Percentiles rank a stretch among this genome's conserved stretches.
These are phyloP conservation scores for Naegleria gruberi DNA, from an alignment of 208 protist genomes.

Conservation along the genomic window DNA sequence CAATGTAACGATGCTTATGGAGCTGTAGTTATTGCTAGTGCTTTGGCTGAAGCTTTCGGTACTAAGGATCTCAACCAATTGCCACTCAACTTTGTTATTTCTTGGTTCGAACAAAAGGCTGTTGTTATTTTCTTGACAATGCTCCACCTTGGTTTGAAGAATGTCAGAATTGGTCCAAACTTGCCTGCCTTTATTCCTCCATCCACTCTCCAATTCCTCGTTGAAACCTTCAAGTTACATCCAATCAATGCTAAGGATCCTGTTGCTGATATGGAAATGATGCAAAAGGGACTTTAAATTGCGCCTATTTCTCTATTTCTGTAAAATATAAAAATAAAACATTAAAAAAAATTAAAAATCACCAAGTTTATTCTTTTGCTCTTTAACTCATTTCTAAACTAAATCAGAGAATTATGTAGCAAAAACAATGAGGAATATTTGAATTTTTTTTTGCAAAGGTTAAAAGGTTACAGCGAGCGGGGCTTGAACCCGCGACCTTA, in stretches of 20 bases:
- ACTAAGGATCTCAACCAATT: conserved; percentile 40
- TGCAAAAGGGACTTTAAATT: conserved; percentile 25
- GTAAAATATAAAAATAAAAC: no score
- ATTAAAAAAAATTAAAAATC: no score
- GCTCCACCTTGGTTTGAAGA: conserved; percentile 54
- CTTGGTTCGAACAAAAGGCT: conserved; percentile 82
- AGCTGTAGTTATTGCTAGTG: conserved; percentile 53
- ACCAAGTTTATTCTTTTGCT: no score
- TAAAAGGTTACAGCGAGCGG: no score
- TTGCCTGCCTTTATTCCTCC: conserved; percentile 61
- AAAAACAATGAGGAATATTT: no score
- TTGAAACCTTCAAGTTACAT: conserved; percentile 50
- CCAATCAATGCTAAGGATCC: conserved; percentile 33
- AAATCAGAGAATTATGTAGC: no score
- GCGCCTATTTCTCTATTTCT: no score
- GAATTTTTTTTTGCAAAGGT: no score
- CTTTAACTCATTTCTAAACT: no score
- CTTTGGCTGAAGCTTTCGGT: conserved; percentile 45
- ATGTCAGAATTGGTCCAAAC: conserved; percentile 61
- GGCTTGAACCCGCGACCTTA: no score
- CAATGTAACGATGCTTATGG: conserved; percentile 78
- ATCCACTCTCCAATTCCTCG: conserved; percentile 45
- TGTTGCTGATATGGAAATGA: conserved; percentile 25
- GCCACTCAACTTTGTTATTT: conserved; percentile 56
- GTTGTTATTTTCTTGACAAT: conserved; percentile 60